A percentile compares a stretch with the other conserved stretches of the same genome.
Conservation (phyloP, 2,329 filamentous ascomycete species). For the Penicillium sp. region DNA sequence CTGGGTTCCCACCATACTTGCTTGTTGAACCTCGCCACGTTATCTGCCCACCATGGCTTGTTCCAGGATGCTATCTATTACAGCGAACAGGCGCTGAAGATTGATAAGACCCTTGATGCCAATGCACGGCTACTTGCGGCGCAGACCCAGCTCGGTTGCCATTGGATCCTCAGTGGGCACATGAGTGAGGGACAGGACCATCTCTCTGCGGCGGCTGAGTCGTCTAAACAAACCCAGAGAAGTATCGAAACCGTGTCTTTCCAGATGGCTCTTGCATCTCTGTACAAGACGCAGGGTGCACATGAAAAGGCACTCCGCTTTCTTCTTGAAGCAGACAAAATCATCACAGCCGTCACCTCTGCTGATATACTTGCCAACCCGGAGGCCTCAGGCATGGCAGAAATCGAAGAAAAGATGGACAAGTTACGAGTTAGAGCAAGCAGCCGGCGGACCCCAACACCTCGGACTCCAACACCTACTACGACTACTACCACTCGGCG, state of each 20-base stretch:
- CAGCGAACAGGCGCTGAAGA: slow-evolving; percentile 75
- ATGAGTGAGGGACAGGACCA: slow-evolving; percentile 54
- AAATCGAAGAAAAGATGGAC: slow-evolving; percentile 45
- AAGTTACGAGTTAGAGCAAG: slow-evolving; percentile 38
- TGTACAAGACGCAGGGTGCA: slow-evolving; percentile 49
- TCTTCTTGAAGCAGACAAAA: slow-evolving; percentile 50
- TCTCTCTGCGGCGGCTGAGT: slow-evolving; percentile 56
- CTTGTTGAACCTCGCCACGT: slow-evolving; percentile 68
- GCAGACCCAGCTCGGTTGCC: slow-evolving; percentile 47
- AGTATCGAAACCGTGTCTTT: slow-evolving; percentile 54
- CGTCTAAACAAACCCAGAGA: slow-evolving; percentile 51
- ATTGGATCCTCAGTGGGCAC: slow-evolving; percentile 51
- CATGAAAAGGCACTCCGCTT: slow-evolving; percentile 49
- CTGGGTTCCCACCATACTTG: slow-evolving; percentile 70
- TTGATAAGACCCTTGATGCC: slow-evolving; percentile 67
- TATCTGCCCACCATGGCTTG: slow-evolving; percentile 82
- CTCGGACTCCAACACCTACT: slow-evolving; percentile 24
- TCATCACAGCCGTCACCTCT: slow-evolving; percentile 43
- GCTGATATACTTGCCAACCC: slow-evolving; percentile 31
- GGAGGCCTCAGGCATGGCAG: slow-evolving; percentile 30
- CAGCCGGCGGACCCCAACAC: slow-evolving; percentile 25
- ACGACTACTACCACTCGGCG: slow-evolving; percentile 26
- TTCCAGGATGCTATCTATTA: slow-evolving; percentile 87
- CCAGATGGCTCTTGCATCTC: slow-evolving; percentile 43
- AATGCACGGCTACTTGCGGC: slow-evolving; percentile 52